Evolutionary conservation across 31 red algal genomes (phyloP).

Genomic region (Asparagopsis taxiformis): DNA sequence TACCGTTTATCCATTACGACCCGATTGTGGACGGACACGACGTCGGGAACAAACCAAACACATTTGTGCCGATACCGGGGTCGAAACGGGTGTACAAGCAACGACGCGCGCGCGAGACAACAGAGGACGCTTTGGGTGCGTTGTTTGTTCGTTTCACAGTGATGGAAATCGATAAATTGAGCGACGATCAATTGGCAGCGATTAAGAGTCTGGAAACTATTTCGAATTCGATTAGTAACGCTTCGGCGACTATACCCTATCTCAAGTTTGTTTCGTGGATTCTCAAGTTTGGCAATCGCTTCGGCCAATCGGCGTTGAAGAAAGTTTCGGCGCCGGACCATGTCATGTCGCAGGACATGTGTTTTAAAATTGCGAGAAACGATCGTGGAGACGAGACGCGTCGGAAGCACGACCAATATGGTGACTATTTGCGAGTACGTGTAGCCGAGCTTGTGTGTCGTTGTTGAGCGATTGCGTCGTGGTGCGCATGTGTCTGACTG

Average conservation of each 20-base stretch:
- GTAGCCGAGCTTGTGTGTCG: too few relatives aligned
- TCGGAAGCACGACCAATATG: too few relatives aligned
- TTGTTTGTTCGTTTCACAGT: slow-evolving; percentile 9
- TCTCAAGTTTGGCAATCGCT: neutral
- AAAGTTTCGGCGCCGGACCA: slow-evolving; percentile 25
- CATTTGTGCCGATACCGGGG: slow-evolving; percentile 21
- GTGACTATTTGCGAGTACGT: too few relatives aligned
- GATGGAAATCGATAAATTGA: slow-evolving; percentile 19
- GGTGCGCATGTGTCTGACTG: too few relatives aligned
- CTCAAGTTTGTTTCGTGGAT: slow-evolving; percentile 4
- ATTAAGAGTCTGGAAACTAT: slow-evolving; percentile 5
- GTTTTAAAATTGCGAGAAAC: too few relatives aligned
- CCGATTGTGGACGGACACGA: neutral
- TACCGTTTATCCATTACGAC: slow-evolving; percentile 43
- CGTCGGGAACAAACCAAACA: neutral
- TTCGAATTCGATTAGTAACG: neutral
- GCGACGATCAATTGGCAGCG: slow-evolving; percentile 8
- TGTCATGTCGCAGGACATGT: slow-evolving; percentile 15
- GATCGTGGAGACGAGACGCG: too few relatives aligned
- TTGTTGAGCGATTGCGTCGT: too few relatives aligned
- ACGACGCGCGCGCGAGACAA: neutral
- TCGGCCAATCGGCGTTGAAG: slow-evolving; percentile 13
- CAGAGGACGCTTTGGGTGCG: neutral
- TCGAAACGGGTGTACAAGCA: slow-evolving; percentile 27
- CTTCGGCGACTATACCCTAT: slow-evolving; percentile 10